Evolutionary conservation across 1,284 basidiomycete genomes (phyloP).

Genomic region (Gymnopus androsaceus): DNA sequence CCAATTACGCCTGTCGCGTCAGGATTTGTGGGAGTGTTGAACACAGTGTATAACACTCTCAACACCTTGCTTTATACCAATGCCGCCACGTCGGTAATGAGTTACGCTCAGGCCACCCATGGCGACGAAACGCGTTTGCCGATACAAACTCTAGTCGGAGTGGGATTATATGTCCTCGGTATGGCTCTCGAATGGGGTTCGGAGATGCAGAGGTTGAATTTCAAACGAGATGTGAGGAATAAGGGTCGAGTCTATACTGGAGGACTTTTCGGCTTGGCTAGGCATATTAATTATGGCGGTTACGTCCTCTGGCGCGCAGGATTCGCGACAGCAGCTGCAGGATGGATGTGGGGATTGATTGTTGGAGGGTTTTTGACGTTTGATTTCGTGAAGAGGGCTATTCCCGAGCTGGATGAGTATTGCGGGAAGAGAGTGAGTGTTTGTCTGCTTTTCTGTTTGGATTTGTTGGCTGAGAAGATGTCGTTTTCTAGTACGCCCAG

Average conservation of each 20-base stretch:
- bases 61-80: slow-evolving; percentile 4
- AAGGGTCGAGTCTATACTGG: slow-evolving; percentile 23
- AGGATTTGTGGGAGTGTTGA: background rate
- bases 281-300: slow-evolving; percentile 25
- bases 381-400: slow-evolving; percentile 10
- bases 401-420: slow-evolving; percentile 14
- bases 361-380: background rate
- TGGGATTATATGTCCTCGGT: slow-evolving; percentile 18
- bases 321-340: slow-evolving; percentile 18
- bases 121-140: background rate
- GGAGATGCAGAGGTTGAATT: slow-evolving; percentile 21
- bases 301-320: slow-evolving; percentile 24
- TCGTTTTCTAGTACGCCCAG: slow-evolving; percentile 14
- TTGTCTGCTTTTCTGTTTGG: background rate
- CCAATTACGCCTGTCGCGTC: background rate
- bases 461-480: background rate
- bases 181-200: slow-evolving; percentile 22
- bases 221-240: slow-evolving; percentile 24
- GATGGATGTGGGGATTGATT: background rate
- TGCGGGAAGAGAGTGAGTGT: slow-evolving; percentile 3
- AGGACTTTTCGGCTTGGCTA: slow-evolving; percentile 19
- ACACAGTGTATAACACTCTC: background rate
- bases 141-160: background rate
- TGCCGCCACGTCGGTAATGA: slow-evolving; percentile 3
- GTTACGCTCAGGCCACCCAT: background rate